Conservation (phyloP, 495 filamentous ascomycete species). For the Bathelium albidoporum region DNA sequence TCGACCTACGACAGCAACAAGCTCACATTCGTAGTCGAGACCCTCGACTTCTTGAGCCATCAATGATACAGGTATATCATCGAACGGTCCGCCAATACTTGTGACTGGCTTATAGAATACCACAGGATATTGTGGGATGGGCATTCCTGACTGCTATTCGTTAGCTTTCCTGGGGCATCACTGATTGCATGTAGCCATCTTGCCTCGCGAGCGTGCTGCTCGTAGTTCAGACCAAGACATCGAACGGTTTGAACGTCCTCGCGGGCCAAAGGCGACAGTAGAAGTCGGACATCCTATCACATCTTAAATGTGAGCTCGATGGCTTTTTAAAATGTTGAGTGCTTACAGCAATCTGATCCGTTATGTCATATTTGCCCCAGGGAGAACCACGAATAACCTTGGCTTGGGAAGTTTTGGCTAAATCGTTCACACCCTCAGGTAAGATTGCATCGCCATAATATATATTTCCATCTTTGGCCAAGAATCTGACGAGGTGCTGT, state of each 20-base stretch:
- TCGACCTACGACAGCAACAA: constrained; percentile 37
- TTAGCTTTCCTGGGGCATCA: neutral
- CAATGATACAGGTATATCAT: constrained; percentile 36
- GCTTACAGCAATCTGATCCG: constrained; percentile 46
- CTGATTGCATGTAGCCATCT: neutral
- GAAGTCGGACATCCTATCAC: neutral
- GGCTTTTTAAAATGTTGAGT: neutral
- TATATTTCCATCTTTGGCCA: constrained; percentile 60
- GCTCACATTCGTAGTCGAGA: constrained; percentile 44
- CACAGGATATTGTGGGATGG: constrained; percentile 37
- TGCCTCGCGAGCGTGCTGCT: constrained; percentile 17
- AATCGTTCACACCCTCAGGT: constrained; percentile 53
- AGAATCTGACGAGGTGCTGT: constrained; percentile 69
- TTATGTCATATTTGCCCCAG: constrained; percentile 52
- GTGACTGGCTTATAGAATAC: constrained; percentile 44
- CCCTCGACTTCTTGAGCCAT: constrained; percentile 41
- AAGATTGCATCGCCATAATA: constrained; percentile 83
- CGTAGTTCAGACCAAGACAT: constrained; percentile 29
- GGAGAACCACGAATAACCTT: constrained; percentile 18
- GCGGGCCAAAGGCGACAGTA: constrained; percentile 24
- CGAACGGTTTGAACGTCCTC: constrained; percentile 25
- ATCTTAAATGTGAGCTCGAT: neutral
- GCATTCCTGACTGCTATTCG: neutral
- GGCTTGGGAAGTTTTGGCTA: constrained; percentile 55
- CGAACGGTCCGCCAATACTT: constrained; percentile 34